Conservation (phyloP, 495 filamentous ascomycete genomes). For the Neurospora africana region DNA sequence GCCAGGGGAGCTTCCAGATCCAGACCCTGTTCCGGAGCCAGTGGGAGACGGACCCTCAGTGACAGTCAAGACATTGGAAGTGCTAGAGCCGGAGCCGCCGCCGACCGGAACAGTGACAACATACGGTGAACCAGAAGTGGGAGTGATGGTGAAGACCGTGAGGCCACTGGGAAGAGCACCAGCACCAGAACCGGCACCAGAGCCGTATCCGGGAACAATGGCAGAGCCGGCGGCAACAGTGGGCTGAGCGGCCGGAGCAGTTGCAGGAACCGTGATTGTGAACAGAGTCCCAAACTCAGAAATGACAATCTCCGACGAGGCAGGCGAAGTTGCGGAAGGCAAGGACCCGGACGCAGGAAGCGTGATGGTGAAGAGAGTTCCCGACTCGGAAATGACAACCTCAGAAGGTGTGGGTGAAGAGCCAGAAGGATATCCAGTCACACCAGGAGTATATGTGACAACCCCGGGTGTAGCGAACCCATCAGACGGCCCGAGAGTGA, state of each 20-base stretch:
- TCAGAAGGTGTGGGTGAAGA: neutral
- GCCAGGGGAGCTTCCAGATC: neutral
- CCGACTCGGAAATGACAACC: neutral
- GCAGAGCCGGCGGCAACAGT: neutral
- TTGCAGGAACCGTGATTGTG: neutral
- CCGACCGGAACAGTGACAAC: slow-evolving; percentile 6
- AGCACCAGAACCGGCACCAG: neutral
- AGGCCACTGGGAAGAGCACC: neutral
- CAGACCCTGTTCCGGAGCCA: neutral
- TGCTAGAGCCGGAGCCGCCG: neutral
- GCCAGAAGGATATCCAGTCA: neutral
- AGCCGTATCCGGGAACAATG: neutral
- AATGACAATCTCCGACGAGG: neutral
- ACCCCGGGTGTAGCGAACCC: slow-evolving; percentile 5
- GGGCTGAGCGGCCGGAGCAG: neutral
- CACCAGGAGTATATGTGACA: slow-evolving; percentile 8
- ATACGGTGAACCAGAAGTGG: slow-evolving; percentile 5
- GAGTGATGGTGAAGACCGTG: slow-evolving; percentile 9
- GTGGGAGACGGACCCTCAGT: neutral
- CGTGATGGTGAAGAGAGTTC: neutral
- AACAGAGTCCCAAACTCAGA: neutral
- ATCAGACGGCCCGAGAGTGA: slow-evolving; percentile 3
- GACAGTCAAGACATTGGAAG: neutral
- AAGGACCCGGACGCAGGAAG: neutral
- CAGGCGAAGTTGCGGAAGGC: neutral